These are phyloP conservation scores for Leptomonas seymouri DNA, from an alignment of 208 protist species.

Conservation along the genomic window DNA sequence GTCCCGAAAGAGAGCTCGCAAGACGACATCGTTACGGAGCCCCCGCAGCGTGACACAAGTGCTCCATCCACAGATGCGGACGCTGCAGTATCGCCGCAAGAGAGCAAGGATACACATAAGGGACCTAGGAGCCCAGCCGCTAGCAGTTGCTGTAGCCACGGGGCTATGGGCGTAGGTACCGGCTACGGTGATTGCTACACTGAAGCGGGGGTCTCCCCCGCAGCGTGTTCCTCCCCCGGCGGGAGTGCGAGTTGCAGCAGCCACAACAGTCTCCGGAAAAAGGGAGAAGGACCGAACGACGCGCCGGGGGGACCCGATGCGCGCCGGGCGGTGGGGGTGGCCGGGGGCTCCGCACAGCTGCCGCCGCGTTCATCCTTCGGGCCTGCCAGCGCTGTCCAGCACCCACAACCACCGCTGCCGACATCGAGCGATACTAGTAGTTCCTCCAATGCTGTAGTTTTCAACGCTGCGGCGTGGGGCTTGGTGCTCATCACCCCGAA, in stretches of 20 bases:
- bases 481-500: slow-evolving; percentile 24
- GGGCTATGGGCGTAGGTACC: too few relatives aligned
- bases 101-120: too few relatives aligned
- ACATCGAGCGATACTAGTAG: background rate
- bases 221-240: slow-evolving; percentile 2
- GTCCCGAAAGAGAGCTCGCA: background rate
- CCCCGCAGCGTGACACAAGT: background rate
- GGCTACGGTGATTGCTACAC: too few relatives aligned
- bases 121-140: too few relatives aligned
- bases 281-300: too few relatives aligned
- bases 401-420: background rate
- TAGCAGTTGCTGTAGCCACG: too few relatives aligned
- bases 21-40: background rate
- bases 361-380: background rate
- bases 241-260: background rate
- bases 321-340: background rate
- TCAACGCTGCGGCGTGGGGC: slow-evolving; percentile 31
- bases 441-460: slow-evolving; percentile 11
- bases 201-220: too few relatives aligned
- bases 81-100: background rate
- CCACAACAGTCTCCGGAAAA: background rate
- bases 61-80: background rate
- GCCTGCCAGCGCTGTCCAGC: slow-evolving; percentile 11
- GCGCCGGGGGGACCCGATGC: too few relatives aligned
- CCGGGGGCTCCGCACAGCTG: background rate